Conservation (phyloP, 805 yeast genomes). For the Saccharomycopsis fibuligera region DNA sequence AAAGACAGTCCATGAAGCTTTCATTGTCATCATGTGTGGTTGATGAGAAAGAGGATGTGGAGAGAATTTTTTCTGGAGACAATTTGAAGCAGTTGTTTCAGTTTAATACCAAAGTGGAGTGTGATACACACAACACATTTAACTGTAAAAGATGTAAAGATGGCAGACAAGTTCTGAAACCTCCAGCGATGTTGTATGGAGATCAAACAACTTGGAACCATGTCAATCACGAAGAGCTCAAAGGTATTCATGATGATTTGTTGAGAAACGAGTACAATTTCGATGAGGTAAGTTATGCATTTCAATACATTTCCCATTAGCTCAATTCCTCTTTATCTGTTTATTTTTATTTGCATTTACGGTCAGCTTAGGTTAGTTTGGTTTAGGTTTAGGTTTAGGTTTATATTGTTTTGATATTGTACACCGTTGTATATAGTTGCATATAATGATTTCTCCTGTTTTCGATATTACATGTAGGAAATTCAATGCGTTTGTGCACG, state of each 20-base stretch:
- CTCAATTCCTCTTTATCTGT: not conserved
- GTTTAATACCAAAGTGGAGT: slow-evolving; percentile 56
- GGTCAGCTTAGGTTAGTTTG: not conserved
- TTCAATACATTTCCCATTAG: slow-evolving; percentile 84
- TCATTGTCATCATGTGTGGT: slow-evolving; percentile 93
- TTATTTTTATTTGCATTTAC: too few species aligned
- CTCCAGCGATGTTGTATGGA: slow-evolving; percentile 91
- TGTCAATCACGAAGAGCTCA: slow-evolving; percentile 55
- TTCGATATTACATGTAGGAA: too few species aligned
- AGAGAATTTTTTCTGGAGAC: slow-evolving; percentile 81
- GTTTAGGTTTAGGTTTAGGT: not conserved
- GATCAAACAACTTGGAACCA: slow-evolving; percentile 99
- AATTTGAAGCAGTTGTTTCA: slow-evolving; percentile 69
- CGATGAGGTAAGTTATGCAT: slow-evolving; percentile 74
- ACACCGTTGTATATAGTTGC: too few species aligned
- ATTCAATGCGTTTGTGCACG: too few species aligned
- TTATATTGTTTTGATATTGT: too few species aligned
- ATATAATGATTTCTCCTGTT: too few species aligned
- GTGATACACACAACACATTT: slow-evolving; percentile 91
- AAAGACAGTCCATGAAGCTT: slow-evolving; percentile 90
- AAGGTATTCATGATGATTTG: slow-evolving; percentile 66
- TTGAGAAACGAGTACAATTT: slow-evolving; percentile 65
- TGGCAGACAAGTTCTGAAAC: slow-evolving; percentile 54
- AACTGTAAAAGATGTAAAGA: slow-evolving; percentile 74
- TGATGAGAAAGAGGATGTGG: slow-evolving; percentile 93